These are phyloP conservation scores for Boletus tylopilopsis DNA, from an alignment of 768 basidiomycete species.

Conservation along the genomic window DNA sequence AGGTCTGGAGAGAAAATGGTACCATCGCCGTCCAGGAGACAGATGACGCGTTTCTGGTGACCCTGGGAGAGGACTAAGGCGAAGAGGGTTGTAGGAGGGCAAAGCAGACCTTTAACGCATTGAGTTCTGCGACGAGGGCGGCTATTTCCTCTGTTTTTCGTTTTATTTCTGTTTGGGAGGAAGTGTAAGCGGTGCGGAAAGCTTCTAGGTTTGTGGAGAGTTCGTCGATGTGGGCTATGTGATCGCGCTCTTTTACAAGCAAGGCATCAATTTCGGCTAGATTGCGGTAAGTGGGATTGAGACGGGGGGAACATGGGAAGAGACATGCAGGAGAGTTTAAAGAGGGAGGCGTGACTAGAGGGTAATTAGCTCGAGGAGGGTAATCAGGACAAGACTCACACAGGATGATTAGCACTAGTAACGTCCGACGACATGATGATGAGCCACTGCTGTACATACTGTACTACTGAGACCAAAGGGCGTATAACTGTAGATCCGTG, in stretches of 20 bases:
- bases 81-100: background rate
- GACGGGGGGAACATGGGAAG: background rate
- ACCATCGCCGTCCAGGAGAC: constrained; percentile 62
- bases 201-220: constrained; percentile 23
- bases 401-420: constrained; percentile 15
- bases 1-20: constrained; percentile 55
- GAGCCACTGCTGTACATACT: too few species aligned
- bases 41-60: constrained; percentile 36
- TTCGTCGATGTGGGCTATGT: constrained; percentile 17
- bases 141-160: constrained; percentile 12
- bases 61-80: constrained; percentile 10
- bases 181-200: constrained; percentile 27
- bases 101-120: constrained; percentile 22
- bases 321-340: constrained; percentile 8
- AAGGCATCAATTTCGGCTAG: constrained; percentile 30
- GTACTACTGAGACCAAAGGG: background rate
- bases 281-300: background rate
- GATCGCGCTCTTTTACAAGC: constrained; percentile 22
- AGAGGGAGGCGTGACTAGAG: constrained; percentile 4
- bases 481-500: background rate
- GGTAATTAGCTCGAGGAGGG: background rate
- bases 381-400: background rate
- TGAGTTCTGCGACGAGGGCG: constrained; percentile 24
- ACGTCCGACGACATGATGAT: too few species aligned
- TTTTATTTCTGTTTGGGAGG: constrained; percentile 19